A percentile compares a stretch with the other conserved stretches of the same genome.
These are phyloP conservation scores for Auriscalpium orientale DNA, from an alignment of 768 basidiomycete species.

Conservation along the genomic window DNA sequence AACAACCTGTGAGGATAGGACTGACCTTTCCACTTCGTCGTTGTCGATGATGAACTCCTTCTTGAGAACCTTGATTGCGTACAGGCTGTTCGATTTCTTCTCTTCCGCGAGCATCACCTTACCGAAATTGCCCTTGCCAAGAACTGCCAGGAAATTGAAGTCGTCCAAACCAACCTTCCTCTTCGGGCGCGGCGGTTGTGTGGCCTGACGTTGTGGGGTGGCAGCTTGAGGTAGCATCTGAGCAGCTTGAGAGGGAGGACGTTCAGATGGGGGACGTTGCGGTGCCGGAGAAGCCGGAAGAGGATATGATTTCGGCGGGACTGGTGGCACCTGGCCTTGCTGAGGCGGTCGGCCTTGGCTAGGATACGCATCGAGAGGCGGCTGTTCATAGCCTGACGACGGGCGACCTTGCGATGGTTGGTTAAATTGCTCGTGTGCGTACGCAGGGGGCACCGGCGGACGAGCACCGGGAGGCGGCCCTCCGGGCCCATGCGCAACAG, in stretches of 20 bases:
- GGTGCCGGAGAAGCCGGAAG: slow-evolving; percentile 10
- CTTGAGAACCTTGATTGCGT: slow-evolving; percentile 99
- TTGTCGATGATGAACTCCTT: slow-evolving; percentile 99
- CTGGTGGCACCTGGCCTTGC: neutral
- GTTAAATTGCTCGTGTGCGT: slow-evolving; percentile 27
- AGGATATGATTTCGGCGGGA: slow-evolving; percentile 9
- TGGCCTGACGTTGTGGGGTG: slow-evolving; percentile 28
- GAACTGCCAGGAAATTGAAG: slow-evolving; percentile 97
- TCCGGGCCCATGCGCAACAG: slow-evolving; percentile 18
- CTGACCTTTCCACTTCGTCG: slow-evolving; percentile 96
- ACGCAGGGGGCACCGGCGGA: slow-evolving; percentile 28
- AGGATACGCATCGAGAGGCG: slow-evolving; percentile 1
- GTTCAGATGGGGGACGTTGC: slow-evolving; percentile 1
- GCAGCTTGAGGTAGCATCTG: slow-evolving; percentile 24
- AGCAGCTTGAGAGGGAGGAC: slow-evolving; percentile 7
- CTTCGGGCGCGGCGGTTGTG: slow-evolving; percentile 37
- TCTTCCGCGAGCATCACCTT: slow-evolving; percentile 99
- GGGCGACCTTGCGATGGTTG: slow-evolving; percentile 18
- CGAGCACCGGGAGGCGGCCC: slow-evolving; percentile 32
- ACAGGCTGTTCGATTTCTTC: slow-evolving; percentile 81
- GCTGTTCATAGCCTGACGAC: slow-evolving; percentile 10
- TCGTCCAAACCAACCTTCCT: slow-evolving; percentile 95
- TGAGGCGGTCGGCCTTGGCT: slow-evolving; percentile 7
- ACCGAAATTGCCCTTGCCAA: slow-evolving; percentile 99
- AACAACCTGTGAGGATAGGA: neutral